Conservation (phyloP, 164 flowering plant species). For the Chloranthus sessilifolius region DNA sequence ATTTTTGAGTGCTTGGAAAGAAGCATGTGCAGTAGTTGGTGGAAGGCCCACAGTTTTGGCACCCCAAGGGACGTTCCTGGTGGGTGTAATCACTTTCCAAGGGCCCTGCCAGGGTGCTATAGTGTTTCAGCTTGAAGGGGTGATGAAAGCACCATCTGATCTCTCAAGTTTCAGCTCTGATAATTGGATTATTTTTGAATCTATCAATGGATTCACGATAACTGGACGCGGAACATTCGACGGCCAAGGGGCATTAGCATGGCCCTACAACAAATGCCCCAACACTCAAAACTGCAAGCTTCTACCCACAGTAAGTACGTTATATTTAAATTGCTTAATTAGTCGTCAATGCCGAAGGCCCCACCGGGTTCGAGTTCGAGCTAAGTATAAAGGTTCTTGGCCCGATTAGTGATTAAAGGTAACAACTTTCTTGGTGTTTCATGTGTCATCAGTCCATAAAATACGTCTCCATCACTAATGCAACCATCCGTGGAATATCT, state of each 20-base stretch:
- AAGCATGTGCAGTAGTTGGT: slow-evolving; percentile 10
- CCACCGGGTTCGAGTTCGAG: too few relatives aligned
- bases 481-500: slow-evolving; percentile 13
- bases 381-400: background rate
- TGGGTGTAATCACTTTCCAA: slow-evolving; percentile 1
- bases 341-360: too few relatives aligned
- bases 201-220: background rate
- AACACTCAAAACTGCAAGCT: slow-evolving; percentile 3
- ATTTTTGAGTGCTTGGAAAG: slow-evolving; percentile 12
- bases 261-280: slow-evolving; percentile 12
- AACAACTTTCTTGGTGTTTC: background rate
- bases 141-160: slow-evolving; percentile 4
- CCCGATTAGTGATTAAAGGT: background rate
- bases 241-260: slow-evolving; percentile 11
- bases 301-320: slow-evolving; percentile 9
- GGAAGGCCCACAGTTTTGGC: background rate
- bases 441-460: slow-evolving; percentile 18
- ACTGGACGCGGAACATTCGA: slow-evolving; percentile 12
- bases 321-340: too few relatives aligned
- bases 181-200: slow-evolving; percentile 7
- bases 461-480: slow-evolving; percentile 23
- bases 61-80: slow-evolving; percentile 7
- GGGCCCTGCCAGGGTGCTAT: slow-evolving; percentile 9
- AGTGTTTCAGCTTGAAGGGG: slow-evolving; percentile 2
- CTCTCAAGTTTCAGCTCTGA: slow-evolving; percentile 1